Evolutionary conservation across 2,329 filamentous ascomycete species (phyloP).

Genomic region (Talaromyces sp.): DNA sequence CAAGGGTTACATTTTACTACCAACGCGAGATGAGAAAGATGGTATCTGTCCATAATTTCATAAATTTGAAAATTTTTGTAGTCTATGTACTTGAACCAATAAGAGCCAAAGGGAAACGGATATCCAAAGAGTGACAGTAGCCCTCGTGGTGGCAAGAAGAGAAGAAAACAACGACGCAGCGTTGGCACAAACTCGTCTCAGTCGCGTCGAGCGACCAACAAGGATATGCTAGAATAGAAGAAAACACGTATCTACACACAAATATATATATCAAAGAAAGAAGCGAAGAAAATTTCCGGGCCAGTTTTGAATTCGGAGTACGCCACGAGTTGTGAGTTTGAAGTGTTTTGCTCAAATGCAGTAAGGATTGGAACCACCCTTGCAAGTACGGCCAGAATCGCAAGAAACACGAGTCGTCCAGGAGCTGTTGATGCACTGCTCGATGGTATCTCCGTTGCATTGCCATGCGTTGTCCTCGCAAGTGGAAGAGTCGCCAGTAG

Average conservation of each 20-base stretch:
- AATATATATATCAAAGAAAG: background rate
- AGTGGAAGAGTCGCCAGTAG: background rate
- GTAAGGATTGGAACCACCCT: constrained; percentile 7
- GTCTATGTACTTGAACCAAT: background rate
- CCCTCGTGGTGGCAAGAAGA: background rate
- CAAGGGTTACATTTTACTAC: background rate
- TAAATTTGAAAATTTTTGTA: background rate
- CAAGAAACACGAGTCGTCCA: constrained; percentile 5
- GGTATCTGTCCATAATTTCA: background rate
- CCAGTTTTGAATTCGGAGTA: background rate
- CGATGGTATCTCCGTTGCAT: constrained; percentile 5
- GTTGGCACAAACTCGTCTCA: background rate
- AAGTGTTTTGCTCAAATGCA: background rate
- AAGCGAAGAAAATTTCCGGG: background rate
- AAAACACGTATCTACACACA: background rate
- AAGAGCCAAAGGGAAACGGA: background rate
- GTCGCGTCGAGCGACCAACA: background rate
- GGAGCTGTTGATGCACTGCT: constrained; percentile 5
- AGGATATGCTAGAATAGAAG: background rate
- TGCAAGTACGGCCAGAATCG: constrained; percentile 1
- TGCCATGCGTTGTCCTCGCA: constrained; percentile 3
- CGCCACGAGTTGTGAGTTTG: background rate
- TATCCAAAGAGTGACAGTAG: background rate
- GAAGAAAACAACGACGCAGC: background rate
- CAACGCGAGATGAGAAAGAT: background rate